Base-by-base conservation (phyloP, 257 asterid species). In the Parsonsia alboflavescens region DNA sequence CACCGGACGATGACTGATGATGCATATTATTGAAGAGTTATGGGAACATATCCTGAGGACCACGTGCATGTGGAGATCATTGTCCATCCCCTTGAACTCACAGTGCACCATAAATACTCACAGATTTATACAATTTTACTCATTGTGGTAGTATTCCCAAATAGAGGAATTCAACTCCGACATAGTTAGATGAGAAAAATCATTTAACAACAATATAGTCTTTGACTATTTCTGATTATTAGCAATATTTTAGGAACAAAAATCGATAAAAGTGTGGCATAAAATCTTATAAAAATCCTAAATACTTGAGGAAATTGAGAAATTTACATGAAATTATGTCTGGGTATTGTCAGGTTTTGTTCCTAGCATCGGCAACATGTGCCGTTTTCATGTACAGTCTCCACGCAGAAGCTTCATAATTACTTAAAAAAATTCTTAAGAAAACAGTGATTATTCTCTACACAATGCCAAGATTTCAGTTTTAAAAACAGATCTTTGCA, bases 71-170 rank as follows among this genome's bases (percentile, higher is more conserved):
- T 75, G 78, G 66, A 84, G 88, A 90, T 84, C 89, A 80, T 78
- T 84, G 90, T 85, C 90, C 85, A 82, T 81, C 84, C 90, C 88
- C 83, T 84, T 76, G 83, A 85, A 83, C 77, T 79, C 69, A 68
- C 83, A 52, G 71, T 28, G 46, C 33, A 56, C 72, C 50, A 76
- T 66, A 78, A 79, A 70, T 77, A 56, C 82, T 71, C 75, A 75
- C 33, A 62, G 39, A 68, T 22, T 52, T 48, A 56, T 62, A 53
- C 63, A 77, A 28, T 64, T 46, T 57, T 70, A 68, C n/a, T 52
- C 28, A 46, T 33, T 33, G 39, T 46, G 8, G 28, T n/a, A 4
- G 3, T 21, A 21, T 11, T 19, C 28, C 17, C 61, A 8, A 59
- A 4, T 15, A 42, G 2, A 30, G 11, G 45, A 63, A 63, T 42